Evolutionary conservation across 2,329 filamentous ascomycete genomes (phyloP).

Genomic region (Ustulina deusta): DNA sequence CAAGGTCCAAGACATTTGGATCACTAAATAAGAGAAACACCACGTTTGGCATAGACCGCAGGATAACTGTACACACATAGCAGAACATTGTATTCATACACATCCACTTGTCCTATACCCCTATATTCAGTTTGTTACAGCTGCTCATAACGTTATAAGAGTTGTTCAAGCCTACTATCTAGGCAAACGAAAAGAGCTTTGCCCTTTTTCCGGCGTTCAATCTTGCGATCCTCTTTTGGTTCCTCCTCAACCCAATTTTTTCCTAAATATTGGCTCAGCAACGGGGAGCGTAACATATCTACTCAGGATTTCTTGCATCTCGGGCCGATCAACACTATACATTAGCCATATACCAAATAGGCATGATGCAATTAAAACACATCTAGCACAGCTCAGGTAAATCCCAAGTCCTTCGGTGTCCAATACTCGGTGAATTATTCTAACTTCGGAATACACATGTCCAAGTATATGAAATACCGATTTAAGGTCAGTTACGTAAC

Average conservation of each 20-base stretch:
- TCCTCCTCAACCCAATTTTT: neutral
- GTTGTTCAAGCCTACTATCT: neutral
- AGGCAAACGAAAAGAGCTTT: neutral
- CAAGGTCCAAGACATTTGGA: slow-evolving; percentile 29
- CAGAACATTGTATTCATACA: slow-evolving; percentile 21
- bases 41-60: neutral
- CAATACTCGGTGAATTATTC: neutral
- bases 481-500: neutral
- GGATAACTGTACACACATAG: slow-evolving; percentile 20
- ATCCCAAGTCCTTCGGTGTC: neutral
- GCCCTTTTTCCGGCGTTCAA: neutral
- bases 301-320: neutral
- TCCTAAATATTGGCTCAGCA: neutral
- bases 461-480: neutral
- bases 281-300: neutral
- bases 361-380: neutral
- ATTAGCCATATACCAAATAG: neutral
- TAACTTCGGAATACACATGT: neutral
- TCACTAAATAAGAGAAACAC: slow-evolving; percentile 24
- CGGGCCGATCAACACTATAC: neutral
- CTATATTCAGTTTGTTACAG: neutral
- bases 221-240: neutral
- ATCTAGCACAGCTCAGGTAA: neutral
- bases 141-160: neutral
- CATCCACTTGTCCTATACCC: slow-evolving; percentile 28